Evolutionary conservation across 495 filamentous ascomycete genomes (phyloP).

Genomic region (Neurospora tetrasperma): DNA sequence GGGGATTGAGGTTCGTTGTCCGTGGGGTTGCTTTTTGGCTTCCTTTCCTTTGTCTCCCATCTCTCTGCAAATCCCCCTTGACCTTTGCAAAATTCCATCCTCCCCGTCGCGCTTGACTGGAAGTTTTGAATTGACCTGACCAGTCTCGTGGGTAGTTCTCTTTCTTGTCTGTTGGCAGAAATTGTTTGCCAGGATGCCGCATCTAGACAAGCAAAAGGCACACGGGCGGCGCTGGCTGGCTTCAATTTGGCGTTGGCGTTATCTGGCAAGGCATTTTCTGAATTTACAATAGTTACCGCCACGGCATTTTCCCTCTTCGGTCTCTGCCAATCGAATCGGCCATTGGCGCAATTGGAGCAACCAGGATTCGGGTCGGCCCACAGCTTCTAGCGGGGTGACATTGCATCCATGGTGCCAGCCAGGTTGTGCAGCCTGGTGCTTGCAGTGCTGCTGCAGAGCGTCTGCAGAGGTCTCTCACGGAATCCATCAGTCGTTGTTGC

Average conservation of each 20-base stretch:
- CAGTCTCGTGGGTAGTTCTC: background rate
- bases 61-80: background rate
- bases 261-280: background rate
- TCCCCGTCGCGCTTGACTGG: background rate
- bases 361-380: background rate
- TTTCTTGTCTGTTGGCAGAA: background rate
- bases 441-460: background rate
- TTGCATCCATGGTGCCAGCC: background rate
- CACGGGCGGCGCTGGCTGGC: background rate
- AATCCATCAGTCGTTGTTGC: background rate
- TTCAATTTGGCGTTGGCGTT: background rate
- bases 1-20: background rate
- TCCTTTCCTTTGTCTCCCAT: background rate
- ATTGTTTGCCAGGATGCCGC: background rate
- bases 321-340: background rate
- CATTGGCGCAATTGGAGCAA: background rate
- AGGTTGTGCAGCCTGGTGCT: background rate
- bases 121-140: background rate
- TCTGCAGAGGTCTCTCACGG: background rate
- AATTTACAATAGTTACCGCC: background rate
- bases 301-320: background rate
- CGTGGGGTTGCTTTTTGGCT: background rate
- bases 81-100: background rate
- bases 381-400: constrained; percentile 1
- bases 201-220: background rate